Evolutionary conservation across 768 basidiomycete genomes (phyloP).

Genomic region (Termitomyces sp.): DNA sequence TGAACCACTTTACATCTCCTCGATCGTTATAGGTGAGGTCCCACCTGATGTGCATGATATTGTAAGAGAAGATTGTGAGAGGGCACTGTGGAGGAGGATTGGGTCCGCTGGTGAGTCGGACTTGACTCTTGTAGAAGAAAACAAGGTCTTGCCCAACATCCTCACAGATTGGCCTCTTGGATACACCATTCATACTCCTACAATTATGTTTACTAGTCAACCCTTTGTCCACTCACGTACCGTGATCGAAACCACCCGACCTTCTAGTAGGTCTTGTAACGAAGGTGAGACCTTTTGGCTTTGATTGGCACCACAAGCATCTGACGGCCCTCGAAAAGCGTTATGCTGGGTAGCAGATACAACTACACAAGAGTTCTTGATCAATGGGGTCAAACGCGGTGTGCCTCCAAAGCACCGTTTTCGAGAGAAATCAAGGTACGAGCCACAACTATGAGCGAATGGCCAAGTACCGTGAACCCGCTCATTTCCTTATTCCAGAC

Average conservation of each 20-base stretch:
- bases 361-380: conserved; percentile 55
- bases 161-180: conserved; percentile 39
- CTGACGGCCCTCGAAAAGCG: conserved; percentile 36
- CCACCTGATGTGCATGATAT: conserved; percentile 29
- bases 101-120: conserved; percentile 33
- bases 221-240: conserved; percentile 58
- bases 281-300: conserved; percentile 48
- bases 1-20: conserved; percentile 59
- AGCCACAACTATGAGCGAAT: background rate
- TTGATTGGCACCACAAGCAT: background rate
- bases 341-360: conserved; percentile 67
- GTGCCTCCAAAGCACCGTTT: conserved; percentile 68
- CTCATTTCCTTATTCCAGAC: conserved; percentile 30
- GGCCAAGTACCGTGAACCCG: background rate
- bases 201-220: conserved; percentile 53
- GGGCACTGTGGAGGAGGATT: conserved; percentile 65
- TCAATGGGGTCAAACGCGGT: conserved; percentile 78
- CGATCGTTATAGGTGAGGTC: conserved; percentile 74
- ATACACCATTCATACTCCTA: conserved; percentile 48
- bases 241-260: conserved; percentile 20
- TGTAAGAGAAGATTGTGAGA: conserved; percentile 59
- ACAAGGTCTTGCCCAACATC: background rate
- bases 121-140: background rate
- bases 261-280: conserved; percentile 51
- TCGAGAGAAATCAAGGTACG: conserved; percentile 57